Evolutionary conservation across 140 eudicot genomes (phyloP), one percentile per base, ranked within the genome.

Genomic region (Ambrosia hybrid): DNA sequence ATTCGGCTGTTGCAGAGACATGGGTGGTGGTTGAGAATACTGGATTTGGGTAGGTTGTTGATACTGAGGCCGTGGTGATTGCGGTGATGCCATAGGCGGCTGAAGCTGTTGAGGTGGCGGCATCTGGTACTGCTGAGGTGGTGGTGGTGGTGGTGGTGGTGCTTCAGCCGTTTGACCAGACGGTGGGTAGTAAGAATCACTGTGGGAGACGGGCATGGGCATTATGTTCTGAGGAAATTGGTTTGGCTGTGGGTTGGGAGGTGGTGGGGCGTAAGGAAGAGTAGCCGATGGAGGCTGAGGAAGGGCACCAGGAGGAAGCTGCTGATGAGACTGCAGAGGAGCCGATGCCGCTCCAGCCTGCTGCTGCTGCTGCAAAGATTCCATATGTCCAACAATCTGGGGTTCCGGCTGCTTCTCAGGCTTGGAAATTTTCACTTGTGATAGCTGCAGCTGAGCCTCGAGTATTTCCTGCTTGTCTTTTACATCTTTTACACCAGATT

Each of bases 381-480:
- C 91, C 46, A 76, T 59, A 68, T 78, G 85, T 3, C 67, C 55
- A 3, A 82, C 26, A 33, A 57, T 76, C 4, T 73, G 89, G 68
- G 65, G 67, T 53, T 85, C 91, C 1, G 82, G 51, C 60, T 72
- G 81, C 55, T 82, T 79, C 9, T 85, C 96, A 3, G 48, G 56
- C 80, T 92, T 87, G 3, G 97, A 77, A 41, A 84, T 68, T 73
- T 87, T 86, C 9, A 85, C 83, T 78, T 85, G 84, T 10, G 90
- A 79, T 3, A 93, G 86, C 76, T 85, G 89, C 53, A 89, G 76
- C 41, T 87, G 91, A 65, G 92, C 84, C 67, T 93, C 93, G 39
- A 90, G 57, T 59, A 87, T 86, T 67, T 93, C 98, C 79, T 93
- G 98, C 80, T 93, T 93, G 75, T 93, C 98, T 81, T 45, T 90